Evolutionary conservation across 2,329 filamentous ascomycete genomes (phyloP).

Genomic region (Thelonectria discophora): DNA sequence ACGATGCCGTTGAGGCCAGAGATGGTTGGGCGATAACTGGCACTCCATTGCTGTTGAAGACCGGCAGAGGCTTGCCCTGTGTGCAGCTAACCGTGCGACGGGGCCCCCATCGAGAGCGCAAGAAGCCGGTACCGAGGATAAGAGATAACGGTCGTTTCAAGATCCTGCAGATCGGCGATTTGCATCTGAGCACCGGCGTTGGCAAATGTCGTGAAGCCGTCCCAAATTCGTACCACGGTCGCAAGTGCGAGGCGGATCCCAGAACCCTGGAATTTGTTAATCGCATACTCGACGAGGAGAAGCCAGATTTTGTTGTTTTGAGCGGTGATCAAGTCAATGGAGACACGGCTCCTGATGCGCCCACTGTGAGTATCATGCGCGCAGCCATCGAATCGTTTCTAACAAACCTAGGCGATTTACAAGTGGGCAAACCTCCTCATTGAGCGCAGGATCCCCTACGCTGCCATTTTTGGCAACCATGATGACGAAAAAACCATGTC

Average conservation of each 20-base stretch:
- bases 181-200: constrained; percentile 91
- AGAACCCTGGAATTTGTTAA: constrained; percentile 90
- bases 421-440: constrained; percentile 89
- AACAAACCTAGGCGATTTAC: constrained; percentile 75
- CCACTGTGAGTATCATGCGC: constrained; percentile 68
- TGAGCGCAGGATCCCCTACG: constrained; percentile 89
- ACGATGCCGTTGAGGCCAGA: constrained; percentile 90
- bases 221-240: constrained; percentile 75
- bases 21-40: constrained; percentile 84
- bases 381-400: background rate
- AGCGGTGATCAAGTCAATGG: constrained; percentile 97
- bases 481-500: constrained; percentile 89
- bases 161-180: constrained; percentile 94
- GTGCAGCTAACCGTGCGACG: constrained; percentile 81
- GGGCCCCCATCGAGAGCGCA: constrained; percentile 69
- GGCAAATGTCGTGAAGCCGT: constrained; percentile 88
- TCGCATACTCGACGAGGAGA: constrained; percentile 87
- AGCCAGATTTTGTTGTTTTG: constrained; percentile 89
- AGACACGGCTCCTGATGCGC: constrained; percentile 88
- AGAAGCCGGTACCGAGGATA: constrained; percentile 79
- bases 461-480: constrained; percentile 96
- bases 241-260: constrained; percentile 88
- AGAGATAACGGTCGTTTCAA: constrained; percentile 93
- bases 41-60: constrained; percentile 76
- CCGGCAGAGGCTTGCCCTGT: constrained; percentile 67